Conservation (phyloP, 148 eudicot genomes). For the Fallopia convolvulus region DNA sequence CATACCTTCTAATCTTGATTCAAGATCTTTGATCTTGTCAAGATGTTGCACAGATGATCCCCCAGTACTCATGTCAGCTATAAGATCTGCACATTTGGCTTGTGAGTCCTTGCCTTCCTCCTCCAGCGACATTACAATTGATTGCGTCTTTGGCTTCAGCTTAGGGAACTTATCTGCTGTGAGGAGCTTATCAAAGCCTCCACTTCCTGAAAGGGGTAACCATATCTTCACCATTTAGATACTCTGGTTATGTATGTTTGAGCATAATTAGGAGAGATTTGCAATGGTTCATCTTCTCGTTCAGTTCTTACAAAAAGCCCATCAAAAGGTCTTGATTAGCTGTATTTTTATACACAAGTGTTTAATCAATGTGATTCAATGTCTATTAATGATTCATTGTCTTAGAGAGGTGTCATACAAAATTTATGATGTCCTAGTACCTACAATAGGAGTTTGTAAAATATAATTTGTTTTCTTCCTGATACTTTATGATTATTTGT, state of each 20-base stretch:
- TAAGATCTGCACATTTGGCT: constrained; percentile 53
- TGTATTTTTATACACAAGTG: not conserved
- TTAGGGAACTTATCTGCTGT: constrained; percentile 28
- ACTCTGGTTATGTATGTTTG: not conserved
- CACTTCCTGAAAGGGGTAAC: constrained; percentile 47
- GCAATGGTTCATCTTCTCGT: not conserved
- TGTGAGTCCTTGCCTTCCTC: constrained; percentile 45
- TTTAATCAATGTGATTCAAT: not conserved
- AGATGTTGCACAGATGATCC: constrained; percentile 39
- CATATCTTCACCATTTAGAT: not conserved
- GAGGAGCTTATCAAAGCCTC: constrained; percentile 56
- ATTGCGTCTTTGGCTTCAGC: constrained; percentile 12
- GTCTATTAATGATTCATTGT: not conserved
- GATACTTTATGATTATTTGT: not conserved
- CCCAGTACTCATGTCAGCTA: constrained; percentile 26
- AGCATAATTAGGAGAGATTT: too few species aligned
- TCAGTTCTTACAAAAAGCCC: not conserved
- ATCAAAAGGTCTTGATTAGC: not conserved
- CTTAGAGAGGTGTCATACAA: too few species aligned
- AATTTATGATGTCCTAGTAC: too few species aligned
- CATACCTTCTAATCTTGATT: constrained; percentile 57
- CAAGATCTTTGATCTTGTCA: constrained; percentile 47
- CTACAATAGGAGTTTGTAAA: too few species aligned
- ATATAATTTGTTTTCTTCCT: not conserved
- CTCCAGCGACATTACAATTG: constrained; percentile 56